Percentiles rank a stretch among this genome's conserved stretches.
phyloP scores from a whole-genome alignment of 2,329 filamentous ascomycete species.

The Penicillium decumbens region DNA sequence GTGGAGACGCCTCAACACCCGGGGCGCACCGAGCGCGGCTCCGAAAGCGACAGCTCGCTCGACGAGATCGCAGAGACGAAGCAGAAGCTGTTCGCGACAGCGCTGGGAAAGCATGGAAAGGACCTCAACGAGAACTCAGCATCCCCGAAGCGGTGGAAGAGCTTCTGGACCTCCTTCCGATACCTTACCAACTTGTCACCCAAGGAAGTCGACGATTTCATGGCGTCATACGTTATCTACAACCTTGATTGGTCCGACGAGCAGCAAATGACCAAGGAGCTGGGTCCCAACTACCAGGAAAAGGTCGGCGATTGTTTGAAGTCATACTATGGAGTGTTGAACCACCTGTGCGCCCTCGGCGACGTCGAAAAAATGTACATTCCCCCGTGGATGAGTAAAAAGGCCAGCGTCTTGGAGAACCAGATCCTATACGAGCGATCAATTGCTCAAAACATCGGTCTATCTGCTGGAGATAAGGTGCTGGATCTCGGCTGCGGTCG shows the following conservation, averaged over 20 bases:
- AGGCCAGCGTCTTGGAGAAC: conserved; percentile 49
- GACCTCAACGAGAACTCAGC: conserved; percentile 42
- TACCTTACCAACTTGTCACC: conserved; percentile 48
- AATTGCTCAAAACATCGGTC: conserved; percentile 46
- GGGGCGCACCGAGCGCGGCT: conserved; percentile 18
- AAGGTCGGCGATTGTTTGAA: conserved; percentile 51
- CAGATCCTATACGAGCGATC: conserved; percentile 53
- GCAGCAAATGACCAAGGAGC: conserved; percentile 44
- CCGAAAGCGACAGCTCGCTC: conserved; percentile 24
- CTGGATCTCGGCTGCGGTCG: conserved; percentile 53
- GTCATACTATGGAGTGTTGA: conserved; percentile 52
- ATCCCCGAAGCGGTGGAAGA: conserved; percentile 48
- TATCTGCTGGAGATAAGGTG: conserved; percentile 46
- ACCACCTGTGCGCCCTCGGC: conserved; percentile 53
- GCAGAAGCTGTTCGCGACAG: conserved; percentile 18
- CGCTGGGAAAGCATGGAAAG: conserved; percentile 21
- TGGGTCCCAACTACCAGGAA: conserved; percentile 49
- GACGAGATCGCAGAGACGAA: conserved; percentile 25
- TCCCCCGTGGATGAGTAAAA: conserved; percentile 51
- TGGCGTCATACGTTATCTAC: conserved; percentile 55
- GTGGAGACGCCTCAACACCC: conserved; percentile 18
- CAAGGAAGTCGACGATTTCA: conserved; percentile 53
- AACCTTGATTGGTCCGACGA: conserved; percentile 54
- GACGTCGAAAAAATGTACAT: conserved; percentile 59
- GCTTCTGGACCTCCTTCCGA: conserved; percentile 49